phyloP scores from a whole-genome alignment of 148 eudicot species.

The Vaccinium vitisidaea region DNA sequence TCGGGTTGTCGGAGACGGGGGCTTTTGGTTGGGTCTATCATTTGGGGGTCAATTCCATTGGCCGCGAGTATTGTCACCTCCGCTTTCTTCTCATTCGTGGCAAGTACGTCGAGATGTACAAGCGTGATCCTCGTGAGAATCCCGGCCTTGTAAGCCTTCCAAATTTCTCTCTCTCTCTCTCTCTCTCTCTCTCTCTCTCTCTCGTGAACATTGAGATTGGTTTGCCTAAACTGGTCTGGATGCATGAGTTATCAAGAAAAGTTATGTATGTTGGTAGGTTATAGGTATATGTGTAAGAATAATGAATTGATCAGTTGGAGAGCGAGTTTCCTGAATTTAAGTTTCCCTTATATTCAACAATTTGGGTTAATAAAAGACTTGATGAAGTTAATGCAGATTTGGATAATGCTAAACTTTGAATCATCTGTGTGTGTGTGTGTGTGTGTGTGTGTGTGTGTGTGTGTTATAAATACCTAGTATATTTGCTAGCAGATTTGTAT shows the following conservation, averaged over 20 bases:
- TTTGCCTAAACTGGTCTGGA: no score
- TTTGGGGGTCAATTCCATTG: slow-evolving; percentile 72
- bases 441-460: no score
- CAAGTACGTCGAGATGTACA: slow-evolving; percentile 81
- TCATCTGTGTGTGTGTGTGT: background rate
- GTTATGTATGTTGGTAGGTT: background rate
- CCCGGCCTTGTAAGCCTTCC: slow-evolving; percentile 57
- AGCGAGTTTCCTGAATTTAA: background rate
- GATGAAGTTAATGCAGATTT: background rate
- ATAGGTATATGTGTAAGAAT: background rate
- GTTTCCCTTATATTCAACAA: background rate
- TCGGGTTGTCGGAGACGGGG: slow-evolving; percentile 12
- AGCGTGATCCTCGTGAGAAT: slow-evolving; percentile 74
- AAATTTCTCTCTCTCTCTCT: background rate
- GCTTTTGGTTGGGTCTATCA: slow-evolving; percentile 86
- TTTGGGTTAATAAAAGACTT: background rate
- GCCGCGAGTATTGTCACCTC: slow-evolving; percentile 71
- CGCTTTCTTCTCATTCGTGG: slow-evolving; percentile 72
- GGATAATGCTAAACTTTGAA: background rate
- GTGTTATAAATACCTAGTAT: no score
- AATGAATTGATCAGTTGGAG: background rate
- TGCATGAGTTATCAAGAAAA: no score
- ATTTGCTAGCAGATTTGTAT: no score
- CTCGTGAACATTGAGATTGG: no score
- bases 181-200: no score